Conservation (phyloP, 2,329 filamentous ascomycete genomes). For the Exophiala viscosa region DNA sequence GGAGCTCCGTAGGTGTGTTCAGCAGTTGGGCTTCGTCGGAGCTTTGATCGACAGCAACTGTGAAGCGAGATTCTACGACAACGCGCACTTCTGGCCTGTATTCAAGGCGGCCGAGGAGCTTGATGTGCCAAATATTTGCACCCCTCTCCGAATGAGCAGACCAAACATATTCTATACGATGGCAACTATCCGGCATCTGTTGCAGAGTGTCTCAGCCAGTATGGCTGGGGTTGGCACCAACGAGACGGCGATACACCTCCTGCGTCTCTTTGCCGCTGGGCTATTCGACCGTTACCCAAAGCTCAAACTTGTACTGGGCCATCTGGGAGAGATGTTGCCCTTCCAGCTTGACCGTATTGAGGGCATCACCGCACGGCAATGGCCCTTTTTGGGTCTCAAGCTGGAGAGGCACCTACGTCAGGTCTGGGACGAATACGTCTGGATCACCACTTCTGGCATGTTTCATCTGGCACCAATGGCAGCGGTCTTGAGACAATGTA, state of each 20-base stretch:
- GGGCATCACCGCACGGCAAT: conserved; percentile 6
- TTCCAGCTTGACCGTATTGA: conserved; percentile 49
- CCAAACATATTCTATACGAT: conserved; percentile 33
- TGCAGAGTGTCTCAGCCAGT: conserved; percentile 18
- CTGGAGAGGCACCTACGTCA: conserved; percentile 46
- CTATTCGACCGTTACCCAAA: conserved; percentile 54
- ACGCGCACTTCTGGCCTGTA: conserved; percentile 40
- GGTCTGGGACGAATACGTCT: conserved; percentile 56
- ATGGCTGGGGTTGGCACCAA: conserved; percentile 37
- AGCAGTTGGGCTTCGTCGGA: conserved; percentile 44
- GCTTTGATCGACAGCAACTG: conserved; percentile 44
- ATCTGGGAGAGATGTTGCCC: conserved; percentile 53
- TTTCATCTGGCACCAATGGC: conserved; percentile 49
- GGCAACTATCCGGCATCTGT: conserved; percentile 33
- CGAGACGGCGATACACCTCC: conserved; percentile 35
- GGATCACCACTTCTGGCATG: conserved; percentile 55
- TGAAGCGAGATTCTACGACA: conserved; percentile 40
- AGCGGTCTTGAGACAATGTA: conserved; percentile 31
- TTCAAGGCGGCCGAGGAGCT: conserved; percentile 43
- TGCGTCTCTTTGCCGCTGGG: conserved; percentile 48
- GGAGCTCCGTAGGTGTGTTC: conserved; percentile 38
- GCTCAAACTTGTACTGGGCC: conserved; percentile 54
- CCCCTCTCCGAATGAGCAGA: conserved; percentile 42
- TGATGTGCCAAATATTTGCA: conserved; percentile 51
- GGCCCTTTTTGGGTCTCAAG: conserved; percentile 48